A percentile compares a stretch with the other conserved stretches of the same genome.
phyloP scores from a whole-genome alignment of 441 rosid genomes.

The Brassica hybrid region DNA sequence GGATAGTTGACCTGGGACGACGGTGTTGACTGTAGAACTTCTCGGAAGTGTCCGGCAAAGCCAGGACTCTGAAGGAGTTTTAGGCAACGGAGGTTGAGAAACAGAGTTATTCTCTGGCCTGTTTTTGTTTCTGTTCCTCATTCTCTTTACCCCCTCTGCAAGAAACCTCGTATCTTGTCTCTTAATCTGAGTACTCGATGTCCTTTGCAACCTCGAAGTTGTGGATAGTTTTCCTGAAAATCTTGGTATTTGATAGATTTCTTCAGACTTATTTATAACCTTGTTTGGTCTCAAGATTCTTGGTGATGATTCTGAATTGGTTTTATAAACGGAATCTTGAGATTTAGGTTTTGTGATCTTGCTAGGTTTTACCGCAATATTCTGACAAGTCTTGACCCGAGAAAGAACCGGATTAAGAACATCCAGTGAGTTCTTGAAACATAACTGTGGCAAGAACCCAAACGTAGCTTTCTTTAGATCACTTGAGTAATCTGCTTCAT shows the following conservation, averaged over 20 bases:
- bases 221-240: background rate
- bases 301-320: constrained; percentile 1
- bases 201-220: constrained; percentile 20
- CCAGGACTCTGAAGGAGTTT: constrained; percentile 39
- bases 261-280: constrained; percentile 55
- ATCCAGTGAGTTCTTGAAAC: constrained; percentile 32
- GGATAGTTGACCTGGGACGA: background rate
- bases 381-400: constrained; percentile 36
- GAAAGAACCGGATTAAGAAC: constrained; percentile 26
- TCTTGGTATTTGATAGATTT: constrained; percentile 39
- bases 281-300: constrained; percentile 37
- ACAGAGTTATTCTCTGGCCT: constrained; percentile 23
- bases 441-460: constrained; percentile 28
- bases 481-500: background rate
- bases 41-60: constrained; percentile 35
- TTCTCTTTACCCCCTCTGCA: constrained; percentile 33
- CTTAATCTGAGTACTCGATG: constrained; percentile 4
- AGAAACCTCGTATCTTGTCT: constrained; percentile 21
- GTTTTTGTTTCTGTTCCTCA: constrained; percentile 1
- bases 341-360: constrained; percentile 13
- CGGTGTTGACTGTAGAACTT: constrained; percentile 8
- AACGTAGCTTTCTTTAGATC: constrained; percentile 20
- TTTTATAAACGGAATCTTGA: background rate
- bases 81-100: constrained; percentile 37
- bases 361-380: constrained; percentile 9